Percentiles rank a stretch among this genome's conserved stretches.
Evolutionary conservation across 148 eudicot genomes (phyloP).

Genomic region (Cornus controversa): DNA sequence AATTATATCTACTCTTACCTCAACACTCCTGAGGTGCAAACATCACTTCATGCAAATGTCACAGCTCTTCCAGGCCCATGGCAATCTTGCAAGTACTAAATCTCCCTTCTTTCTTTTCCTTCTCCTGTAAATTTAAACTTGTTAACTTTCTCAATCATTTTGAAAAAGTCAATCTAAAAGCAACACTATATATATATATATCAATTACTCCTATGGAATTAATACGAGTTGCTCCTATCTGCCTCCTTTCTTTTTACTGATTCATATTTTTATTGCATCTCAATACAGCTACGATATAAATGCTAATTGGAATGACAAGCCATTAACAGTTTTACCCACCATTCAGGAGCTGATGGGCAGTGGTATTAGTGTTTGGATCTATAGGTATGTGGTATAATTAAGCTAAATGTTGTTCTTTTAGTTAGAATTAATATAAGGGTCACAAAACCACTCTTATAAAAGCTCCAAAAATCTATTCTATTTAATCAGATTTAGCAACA

Average conservation of each 20-base stretch:
- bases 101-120: no score
- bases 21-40: slow-evolving; percentile 42
- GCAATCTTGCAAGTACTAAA: slow-evolving; percentile 31
- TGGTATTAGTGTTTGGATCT: slow-evolving; percentile 44
- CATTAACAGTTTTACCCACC: slow-evolving; percentile 30
- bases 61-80: slow-evolving; percentile 33
- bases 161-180: no score
- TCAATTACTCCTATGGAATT: background rate
- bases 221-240: no score
- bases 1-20: slow-evolving; percentile 25
- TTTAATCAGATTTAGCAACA: background rate
- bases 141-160: background rate
- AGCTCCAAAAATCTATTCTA: background rate
- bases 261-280: background rate
- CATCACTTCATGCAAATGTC: slow-evolving; percentile 34
- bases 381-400: slow-evolving; percentile 22
- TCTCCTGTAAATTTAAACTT: no score
- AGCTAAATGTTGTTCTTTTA: background rate
- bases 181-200: background rate
- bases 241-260: background rate
- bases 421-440: background rate
- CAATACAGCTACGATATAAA: slow-evolving; percentile 2
- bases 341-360: slow-evolving; percentile 34
- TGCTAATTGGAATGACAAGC: slow-evolving; percentile 13
- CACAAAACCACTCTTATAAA: background rate